Base-by-base conservation (phyloP, 148 eudicot genomes). In the Amaranthus cruentus region DNA sequence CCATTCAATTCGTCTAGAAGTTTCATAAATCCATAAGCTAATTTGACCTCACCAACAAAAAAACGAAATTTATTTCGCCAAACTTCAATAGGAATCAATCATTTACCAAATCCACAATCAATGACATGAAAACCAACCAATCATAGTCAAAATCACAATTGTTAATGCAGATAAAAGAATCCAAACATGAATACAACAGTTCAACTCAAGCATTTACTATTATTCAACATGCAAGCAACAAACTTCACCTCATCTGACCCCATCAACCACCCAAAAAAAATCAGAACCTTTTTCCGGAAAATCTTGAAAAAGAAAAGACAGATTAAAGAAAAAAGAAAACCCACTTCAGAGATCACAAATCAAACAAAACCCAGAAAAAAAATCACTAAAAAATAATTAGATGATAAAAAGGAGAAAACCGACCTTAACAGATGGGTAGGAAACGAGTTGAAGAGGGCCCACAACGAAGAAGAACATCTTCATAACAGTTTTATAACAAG, bases 371-470 rank as follows among this genome's bases (percentile, higher is more conserved):
- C 75, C 66, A 64, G 62, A 69, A 70, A 18, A n/a, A 59, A 67
- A 57, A 70, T 69, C 18, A 48, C 69, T 4, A 46, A 15, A 72
- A 18, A 28, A 59, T 28, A 28, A 28, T 28, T 28, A 28, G 38
- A 28, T 28, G 38, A 28, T 28, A 28, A 28, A 28, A 28, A 28
- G 38, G 2, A 7, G 28, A 14, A 47, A 60, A 4, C 2, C 6
- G 67, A 94, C 98, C 83, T 88, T 64, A 69, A 94, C 47, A 55
- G 93, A 77, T 14, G 97, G 93, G 55, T 84, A 91, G 5, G 98
- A 93, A 52, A 87, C 81, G 58, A 94, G 88, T 62, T 89, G 98
- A 42, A 91, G 93, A 6, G 98, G 96, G 0, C 93, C 96, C 21
- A 94, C 91, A 71, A 87, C 75, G 62, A 89, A 80, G 78, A 91